phyloP scores from a whole-genome alignment of 1,284 basidiomycete genomes.

The Naganishia albida region DNA sequence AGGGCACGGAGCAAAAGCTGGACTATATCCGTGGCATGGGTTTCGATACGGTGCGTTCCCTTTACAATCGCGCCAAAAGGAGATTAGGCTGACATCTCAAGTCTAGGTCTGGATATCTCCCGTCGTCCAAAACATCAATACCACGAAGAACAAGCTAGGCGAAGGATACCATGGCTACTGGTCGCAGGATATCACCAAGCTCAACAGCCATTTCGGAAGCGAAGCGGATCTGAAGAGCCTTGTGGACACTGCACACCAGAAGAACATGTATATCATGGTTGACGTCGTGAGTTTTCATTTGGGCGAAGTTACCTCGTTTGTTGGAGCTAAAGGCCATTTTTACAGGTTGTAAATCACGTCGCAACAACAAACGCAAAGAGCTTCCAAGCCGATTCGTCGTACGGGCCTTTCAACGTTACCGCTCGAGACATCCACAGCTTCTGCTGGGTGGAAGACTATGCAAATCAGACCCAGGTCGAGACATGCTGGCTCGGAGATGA shows the following conservation, averaged over 20 bases:
- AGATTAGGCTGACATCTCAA: no score
- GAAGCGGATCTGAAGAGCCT: slow-evolving; percentile 54
- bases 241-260: slow-evolving; percentile 52
- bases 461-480: slow-evolving; percentile 55
- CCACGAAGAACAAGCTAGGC: slow-evolving; percentile 41
- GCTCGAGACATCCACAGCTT: slow-evolving; percentile 53
- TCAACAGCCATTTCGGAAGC: slow-evolving; percentile 56
- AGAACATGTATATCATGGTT: slow-evolving; percentile 59
- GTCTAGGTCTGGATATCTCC: slow-evolving; percentile 54
- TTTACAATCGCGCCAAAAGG: no score
- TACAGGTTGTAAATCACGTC: slow-evolving; percentile 56
- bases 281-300: slow-evolving; percentile 51
- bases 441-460: slow-evolving; percentile 53
- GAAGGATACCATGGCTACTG: slow-evolving; percentile 55
- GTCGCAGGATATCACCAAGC: slow-evolving; percentile 42
- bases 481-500: slow-evolving; percentile 56
- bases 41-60: slow-evolving; percentile 43
- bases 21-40: slow-evolving; percentile 54
- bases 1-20: slow-evolving; percentile 44
- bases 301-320: not conserved
- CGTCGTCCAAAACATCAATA: slow-evolving; percentile 51
- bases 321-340: not conserved
- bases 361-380: slow-evolving; percentile 45
- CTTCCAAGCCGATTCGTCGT: slow-evolving; percentile 41
- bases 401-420: slow-evolving; percentile 49